phyloP scores from a whole-genome alignment of 2,329 filamentous ascomycete genomes.

The Paecilomyces sp. region DNA sequence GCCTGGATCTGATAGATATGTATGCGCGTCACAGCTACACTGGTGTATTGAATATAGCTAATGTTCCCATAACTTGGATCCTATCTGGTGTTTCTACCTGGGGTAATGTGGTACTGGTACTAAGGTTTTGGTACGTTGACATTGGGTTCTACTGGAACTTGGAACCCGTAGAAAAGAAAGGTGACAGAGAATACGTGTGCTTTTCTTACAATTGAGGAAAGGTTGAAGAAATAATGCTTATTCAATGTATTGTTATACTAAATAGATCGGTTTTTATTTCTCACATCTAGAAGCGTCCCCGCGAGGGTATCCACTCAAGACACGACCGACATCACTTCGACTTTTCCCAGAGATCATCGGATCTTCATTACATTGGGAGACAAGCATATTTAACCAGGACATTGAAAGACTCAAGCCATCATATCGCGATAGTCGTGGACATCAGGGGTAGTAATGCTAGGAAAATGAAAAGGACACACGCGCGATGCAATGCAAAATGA shows the following conservation, averaged over 20 bases:
- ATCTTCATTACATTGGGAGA: neutral
- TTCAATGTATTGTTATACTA: neutral
- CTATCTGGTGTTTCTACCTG: too few relatives aligned
- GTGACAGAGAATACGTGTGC: too few relatives aligned
- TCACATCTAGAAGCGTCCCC: neutral
- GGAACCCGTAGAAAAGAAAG: too few relatives aligned
- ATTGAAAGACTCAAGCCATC: neutral
- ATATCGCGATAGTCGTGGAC: neutral
- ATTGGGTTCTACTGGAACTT: too few relatives aligned
- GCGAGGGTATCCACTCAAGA: neutral
- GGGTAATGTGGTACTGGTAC: too few relatives aligned
- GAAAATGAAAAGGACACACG: neutral
- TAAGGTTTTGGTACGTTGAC: too few relatives aligned
- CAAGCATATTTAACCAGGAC: neutral
- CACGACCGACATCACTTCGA: neutral
- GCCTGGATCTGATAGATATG: too few relatives aligned
- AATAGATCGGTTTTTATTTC: neutral
- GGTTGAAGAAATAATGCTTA: neutral
- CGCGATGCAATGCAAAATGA: neutral
- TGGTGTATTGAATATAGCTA: too few relatives aligned
- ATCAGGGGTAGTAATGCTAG: neutral
- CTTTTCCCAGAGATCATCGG: neutral
- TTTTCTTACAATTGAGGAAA: too few relatives aligned
- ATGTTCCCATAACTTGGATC: too few relatives aligned
- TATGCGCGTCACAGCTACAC: too few relatives aligned